These are phyloP conservation scores for Colletotrichum truncatum DNA, from an alignment of 2,329 filamentous ascomycete species.

Conservation along the genomic window DNA sequence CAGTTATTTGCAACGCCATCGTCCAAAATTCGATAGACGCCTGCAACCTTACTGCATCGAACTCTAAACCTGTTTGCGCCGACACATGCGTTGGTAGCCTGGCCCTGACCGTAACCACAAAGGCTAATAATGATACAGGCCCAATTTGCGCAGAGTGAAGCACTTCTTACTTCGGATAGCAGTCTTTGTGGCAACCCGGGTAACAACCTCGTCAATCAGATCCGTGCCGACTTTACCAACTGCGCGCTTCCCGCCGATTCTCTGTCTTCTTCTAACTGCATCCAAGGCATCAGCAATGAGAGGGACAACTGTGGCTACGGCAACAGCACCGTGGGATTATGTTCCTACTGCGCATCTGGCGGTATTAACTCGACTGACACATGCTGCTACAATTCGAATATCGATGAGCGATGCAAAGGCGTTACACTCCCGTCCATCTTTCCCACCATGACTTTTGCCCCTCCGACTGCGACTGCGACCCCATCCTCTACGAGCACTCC, in stretches of 20 bases:
- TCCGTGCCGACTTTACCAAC: constrained; percentile 91
- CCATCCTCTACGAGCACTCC: constrained; percentile 40
- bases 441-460: constrained; percentile 70
- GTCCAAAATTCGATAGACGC: constrained; percentile 83
- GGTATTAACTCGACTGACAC: constrained; percentile 94
- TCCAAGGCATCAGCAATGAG: constrained; percentile 82
- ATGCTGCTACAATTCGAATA: constrained; percentile 86
- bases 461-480: constrained; percentile 57
- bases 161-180: constrained; percentile 79
- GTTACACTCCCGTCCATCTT: constrained; percentile 83
- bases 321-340: constrained; percentile 77
- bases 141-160: constrained; percentile 87
- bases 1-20: constrained; percentile 91
- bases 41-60: constrained; percentile 72
- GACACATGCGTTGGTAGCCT: constrained; percentile 78
- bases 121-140: constrained; percentile 60
- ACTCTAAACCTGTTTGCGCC: constrained; percentile 83
- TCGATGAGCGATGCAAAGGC: constrained; percentile 75
- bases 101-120: constrained; percentile 1
- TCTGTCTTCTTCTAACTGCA: constrained; percentile 76
- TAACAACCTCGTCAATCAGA: constrained; percentile 75
- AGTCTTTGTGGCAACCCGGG: constrained; percentile 76
- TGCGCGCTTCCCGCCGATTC: constrained; percentile 86
- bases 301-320: constrained; percentile 86
- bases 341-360: constrained; percentile 84